phyloP scores from a whole-genome alignment of 2,329 filamentous ascomycete genomes.

The Incumbomyces delicatus region DNA sequence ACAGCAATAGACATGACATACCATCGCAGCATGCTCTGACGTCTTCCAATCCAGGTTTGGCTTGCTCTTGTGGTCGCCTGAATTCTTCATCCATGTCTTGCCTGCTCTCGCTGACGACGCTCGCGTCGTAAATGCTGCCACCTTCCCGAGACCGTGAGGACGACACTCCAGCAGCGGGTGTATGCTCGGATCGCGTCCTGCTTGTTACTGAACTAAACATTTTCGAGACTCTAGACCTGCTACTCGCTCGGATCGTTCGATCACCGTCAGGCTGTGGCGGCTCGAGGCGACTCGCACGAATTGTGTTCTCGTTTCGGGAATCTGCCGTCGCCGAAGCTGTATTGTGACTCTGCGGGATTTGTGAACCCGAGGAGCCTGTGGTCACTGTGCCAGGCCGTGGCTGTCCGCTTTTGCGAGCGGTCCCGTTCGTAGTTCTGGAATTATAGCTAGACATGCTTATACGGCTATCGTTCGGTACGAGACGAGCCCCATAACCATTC shows the following conservation, averaged over 20 bases:
- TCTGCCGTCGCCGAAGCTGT: background rate
- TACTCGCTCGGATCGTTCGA: slow-evolving; percentile 33
- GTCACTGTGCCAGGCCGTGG: slow-evolving; percentile 28
- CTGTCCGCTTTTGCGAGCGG: slow-evolving; percentile 31
- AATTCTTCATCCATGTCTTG: slow-evolving; percentile 78
- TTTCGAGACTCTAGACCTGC: slow-evolving; percentile 24
- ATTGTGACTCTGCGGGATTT: slow-evolving; percentile 24
- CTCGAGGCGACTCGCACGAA: slow-evolving; percentile 25
- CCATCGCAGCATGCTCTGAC: slow-evolving; percentile 96
- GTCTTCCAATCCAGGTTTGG: slow-evolving; percentile 82
- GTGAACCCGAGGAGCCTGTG: slow-evolving; percentile 26
- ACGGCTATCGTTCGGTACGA: slow-evolving; percentile 33
- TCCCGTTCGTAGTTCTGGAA: slow-evolving; percentile 59
- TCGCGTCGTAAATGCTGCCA: slow-evolving; percentile 30
- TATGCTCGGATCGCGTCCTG: background rate
- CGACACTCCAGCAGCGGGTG: background rate
- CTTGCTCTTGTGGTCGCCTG: slow-evolving; percentile 49
- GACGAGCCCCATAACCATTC: slow-evolving; percentile 45
- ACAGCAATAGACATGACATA: slow-evolving; percentile 30
- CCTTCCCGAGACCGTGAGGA: slow-evolving; percentile 8
- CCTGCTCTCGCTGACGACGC: slow-evolving; percentile 25
- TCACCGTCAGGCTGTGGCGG: slow-evolving; percentile 35
- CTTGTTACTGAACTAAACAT: slow-evolving; percentile 37
- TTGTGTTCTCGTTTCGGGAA: background rate
- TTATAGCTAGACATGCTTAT: slow-evolving; percentile 69